Percentiles rank a stretch among this genome's conserved stretches.
Conservation (phyloP, 148 eudicot genomes). For the Heliosperma pusillum region DNA sequence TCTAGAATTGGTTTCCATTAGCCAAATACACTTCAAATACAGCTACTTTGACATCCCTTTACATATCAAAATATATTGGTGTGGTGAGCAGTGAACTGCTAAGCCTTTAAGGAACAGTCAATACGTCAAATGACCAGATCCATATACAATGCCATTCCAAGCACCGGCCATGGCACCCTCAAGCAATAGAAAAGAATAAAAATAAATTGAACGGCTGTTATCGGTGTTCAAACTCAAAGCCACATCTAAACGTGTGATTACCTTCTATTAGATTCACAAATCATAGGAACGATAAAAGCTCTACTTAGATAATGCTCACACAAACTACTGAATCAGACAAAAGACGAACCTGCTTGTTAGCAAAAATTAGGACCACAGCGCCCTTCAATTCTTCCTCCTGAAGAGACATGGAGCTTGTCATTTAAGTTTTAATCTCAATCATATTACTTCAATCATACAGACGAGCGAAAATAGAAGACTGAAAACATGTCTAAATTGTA, state of each 20-base stretch:
- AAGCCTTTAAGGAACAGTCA: too few relatives aligned
- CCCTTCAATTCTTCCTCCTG: slow-evolving; percentile 99
- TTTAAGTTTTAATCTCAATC: not conserved
- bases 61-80: too few relatives aligned
- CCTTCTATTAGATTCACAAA: not conserved
- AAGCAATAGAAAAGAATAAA: not conserved
- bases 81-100: too few relatives aligned
- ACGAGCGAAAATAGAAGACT: not conserved
- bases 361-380: slow-evolving; percentile 87
- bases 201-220: not conserved
- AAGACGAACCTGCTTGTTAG: slow-evolving; percentile 86
- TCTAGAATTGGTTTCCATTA: too few relatives aligned
- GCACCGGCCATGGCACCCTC: not conserved
- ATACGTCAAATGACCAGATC: not conserved
- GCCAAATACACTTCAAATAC: too few relatives aligned
- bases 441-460: not conserved
- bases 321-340: not conserved
- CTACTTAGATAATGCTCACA: not conserved
- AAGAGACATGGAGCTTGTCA: slow-evolving; percentile 17
- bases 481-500: not conserved
- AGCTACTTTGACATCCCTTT: too few relatives aligned
- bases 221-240: not conserved
- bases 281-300: not conserved
- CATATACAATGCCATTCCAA: not conserved
- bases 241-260: not conserved